phyloP scores from a whole-genome alignment of 257 asterid species.

The Capsicum rhomboideum region DNA sequence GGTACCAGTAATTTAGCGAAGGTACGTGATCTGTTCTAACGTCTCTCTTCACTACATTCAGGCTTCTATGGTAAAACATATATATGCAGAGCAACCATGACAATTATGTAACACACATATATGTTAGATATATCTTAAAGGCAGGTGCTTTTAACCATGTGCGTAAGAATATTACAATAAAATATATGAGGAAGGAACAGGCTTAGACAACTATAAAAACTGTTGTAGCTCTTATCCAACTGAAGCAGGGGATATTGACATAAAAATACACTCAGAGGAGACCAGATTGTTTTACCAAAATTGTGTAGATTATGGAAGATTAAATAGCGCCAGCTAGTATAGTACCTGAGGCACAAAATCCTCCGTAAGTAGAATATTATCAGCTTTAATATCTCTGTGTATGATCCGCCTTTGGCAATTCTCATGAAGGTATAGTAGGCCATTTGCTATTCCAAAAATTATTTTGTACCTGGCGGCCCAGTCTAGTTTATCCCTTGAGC shows the following conservation, averaged over 20 bases:
- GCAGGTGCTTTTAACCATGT: neutral
- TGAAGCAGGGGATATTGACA: neutral
- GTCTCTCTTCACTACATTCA: neutral
- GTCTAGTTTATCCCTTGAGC: conserved; percentile 26
- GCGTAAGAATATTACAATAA: neutral
- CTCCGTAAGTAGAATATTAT: conserved; percentile 56
- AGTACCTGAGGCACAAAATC: conserved; percentile 58
- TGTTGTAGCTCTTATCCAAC: neutral
- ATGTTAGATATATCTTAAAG: neutral
- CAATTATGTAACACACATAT: neutral
- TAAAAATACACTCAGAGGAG: neutral
- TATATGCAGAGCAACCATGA: neutral
- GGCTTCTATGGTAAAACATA: neutral
- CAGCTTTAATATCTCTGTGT: conserved; percentile 65
- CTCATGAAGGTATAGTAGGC: conserved; percentile 56
- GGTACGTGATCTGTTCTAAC: conserved; percentile 18
- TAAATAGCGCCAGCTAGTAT: neutral
- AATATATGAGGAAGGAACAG: neutral
- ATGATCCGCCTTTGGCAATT: conserved; percentile 51
- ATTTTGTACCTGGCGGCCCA: conserved; percentile 60
- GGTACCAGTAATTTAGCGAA: conserved; percentile 44
- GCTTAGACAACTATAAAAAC: neutral
- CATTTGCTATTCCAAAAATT: conserved; percentile 57
- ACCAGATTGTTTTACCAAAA: neutral
- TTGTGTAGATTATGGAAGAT: neutral